Evolutionary conservation across 78 protist genomes (phyloP).

Genomic region (Planoprotostelium fungivorum): DNA sequence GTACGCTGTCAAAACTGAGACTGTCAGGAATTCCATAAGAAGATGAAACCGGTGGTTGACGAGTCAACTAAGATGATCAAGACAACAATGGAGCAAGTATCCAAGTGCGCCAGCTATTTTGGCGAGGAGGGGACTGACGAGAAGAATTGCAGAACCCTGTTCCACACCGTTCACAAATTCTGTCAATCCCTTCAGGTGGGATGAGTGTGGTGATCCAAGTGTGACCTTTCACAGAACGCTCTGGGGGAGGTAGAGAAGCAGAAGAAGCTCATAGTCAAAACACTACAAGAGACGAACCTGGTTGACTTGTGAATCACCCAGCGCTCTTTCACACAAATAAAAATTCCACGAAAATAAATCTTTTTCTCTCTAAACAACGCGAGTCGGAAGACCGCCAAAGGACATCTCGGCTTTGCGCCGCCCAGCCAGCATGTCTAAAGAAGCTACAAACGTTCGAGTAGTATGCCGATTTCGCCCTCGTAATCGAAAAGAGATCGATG

Average conservation of each 20-base stretch:
- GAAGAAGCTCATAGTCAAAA: neutral
- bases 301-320: no score
- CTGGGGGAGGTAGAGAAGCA: neutral
- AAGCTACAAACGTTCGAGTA: slow-evolving; percentile 33
- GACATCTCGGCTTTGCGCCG: no score
- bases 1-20: neutral
- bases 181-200: neutral
- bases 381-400: no score
- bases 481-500: slow-evolving; percentile 40
- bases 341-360: no score
- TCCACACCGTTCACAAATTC: neutral
- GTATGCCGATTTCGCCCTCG: slow-evolving; percentile 77
- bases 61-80: neutral
- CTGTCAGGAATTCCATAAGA: neutral
- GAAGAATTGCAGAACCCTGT: neutral
- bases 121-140: neutral
- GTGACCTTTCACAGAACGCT: neutral
- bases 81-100: neutral
- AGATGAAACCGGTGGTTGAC: neutral
- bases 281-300: no score
- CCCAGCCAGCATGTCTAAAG: neutral
- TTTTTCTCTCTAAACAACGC: no score
- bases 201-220: neutral
- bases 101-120: neutral
- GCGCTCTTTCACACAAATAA: no score